Conservation (phyloP, 352 stramenopile species). For the Globisporangium nodosum region DNA sequence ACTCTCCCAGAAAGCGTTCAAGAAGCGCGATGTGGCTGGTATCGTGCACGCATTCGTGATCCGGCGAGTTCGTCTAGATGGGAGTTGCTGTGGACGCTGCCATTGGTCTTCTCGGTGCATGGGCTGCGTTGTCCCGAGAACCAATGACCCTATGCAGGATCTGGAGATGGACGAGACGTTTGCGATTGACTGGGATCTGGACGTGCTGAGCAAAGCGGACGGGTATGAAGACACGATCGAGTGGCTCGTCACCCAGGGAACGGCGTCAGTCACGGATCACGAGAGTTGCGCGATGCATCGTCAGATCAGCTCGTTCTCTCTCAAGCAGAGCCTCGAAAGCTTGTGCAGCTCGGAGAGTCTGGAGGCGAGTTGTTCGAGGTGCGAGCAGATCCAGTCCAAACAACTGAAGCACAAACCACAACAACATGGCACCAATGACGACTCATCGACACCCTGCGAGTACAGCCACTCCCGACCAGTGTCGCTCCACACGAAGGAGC, state of each 20-base stretch:
- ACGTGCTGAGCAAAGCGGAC: constrained; percentile 1
- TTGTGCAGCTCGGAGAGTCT: constrained; percentile 43
- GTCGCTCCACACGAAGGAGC: constrained; percentile 38
- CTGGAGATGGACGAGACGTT: constrained; percentile 49
- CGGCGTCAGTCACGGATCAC: constrained; percentile 24
- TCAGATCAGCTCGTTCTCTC: constrained; percentile 18
- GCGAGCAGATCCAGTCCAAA: constrained; percentile 8
- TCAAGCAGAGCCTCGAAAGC: constrained; percentile 36
- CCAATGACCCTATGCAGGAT: constrained; percentile 24
- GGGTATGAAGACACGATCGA: constrained; percentile 11
- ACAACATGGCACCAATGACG: neutral
- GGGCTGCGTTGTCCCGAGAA: constrained; percentile 39
- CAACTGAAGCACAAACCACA: neutral
- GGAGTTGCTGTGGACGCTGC: constrained; percentile 37
- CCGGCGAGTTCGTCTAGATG: constrained; percentile 36
- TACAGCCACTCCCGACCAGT: neutral
- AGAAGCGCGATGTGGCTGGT: neutral
- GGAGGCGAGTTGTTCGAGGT: constrained; percentile 37
- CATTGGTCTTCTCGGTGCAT: constrained; percentile 46
- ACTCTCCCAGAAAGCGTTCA: constrained; percentile 2
- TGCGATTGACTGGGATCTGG: constrained; percentile 55
- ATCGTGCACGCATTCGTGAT: constrained; percentile 27
- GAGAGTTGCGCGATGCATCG: constrained; percentile 31
- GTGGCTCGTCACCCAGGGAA: constrained; percentile 16
- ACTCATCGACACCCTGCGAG: neutral